Conservation (phyloP, 176 grass and related monocot genomes). For the Eleusine indica region DNA sequence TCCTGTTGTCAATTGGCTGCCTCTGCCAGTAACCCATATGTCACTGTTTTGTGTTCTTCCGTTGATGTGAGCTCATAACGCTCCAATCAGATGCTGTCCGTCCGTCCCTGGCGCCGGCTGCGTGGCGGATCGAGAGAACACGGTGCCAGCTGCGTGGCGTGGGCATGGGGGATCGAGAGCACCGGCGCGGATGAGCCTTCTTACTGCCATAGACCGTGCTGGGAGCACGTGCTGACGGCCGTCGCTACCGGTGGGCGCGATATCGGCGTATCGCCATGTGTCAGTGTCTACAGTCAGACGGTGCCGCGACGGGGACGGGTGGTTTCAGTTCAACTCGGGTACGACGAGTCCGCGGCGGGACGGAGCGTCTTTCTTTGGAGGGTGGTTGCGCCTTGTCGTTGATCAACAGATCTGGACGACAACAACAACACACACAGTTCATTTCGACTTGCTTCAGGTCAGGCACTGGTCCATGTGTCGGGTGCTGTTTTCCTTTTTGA, state of each 20-base stretch:
- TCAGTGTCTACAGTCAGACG: background rate
- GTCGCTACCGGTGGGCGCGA: background rate
- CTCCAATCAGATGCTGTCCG: background rate
- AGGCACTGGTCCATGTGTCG: background rate
- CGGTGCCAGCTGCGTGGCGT: background rate
- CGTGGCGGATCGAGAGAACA: too few relatives aligned
- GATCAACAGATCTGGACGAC: background rate
- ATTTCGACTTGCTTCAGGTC: background rate
- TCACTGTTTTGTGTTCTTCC: background rate
- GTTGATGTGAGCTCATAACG: background rate
- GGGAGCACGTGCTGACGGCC: background rate
- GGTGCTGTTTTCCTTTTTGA: background rate
- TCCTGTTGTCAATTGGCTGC: slow-evolving; percentile 2
- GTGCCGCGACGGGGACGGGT: background rate
- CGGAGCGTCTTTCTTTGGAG: too few relatives aligned
- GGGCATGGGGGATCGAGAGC: too few relatives aligned
- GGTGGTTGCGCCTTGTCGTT: background rate
- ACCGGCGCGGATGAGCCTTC: too few relatives aligned
- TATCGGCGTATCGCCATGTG: background rate
- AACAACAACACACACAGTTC: background rate
- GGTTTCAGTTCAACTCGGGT: too few relatives aligned
- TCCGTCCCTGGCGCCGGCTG: too few relatives aligned
- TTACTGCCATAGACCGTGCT: background rate
- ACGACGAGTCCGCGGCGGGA: background rate
- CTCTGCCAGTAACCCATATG: background rate